These are phyloP conservation scores for Penicillium herquei DNA, from an alignment of 495 filamentous ascomycete species.

Conservation along the genomic window DNA sequence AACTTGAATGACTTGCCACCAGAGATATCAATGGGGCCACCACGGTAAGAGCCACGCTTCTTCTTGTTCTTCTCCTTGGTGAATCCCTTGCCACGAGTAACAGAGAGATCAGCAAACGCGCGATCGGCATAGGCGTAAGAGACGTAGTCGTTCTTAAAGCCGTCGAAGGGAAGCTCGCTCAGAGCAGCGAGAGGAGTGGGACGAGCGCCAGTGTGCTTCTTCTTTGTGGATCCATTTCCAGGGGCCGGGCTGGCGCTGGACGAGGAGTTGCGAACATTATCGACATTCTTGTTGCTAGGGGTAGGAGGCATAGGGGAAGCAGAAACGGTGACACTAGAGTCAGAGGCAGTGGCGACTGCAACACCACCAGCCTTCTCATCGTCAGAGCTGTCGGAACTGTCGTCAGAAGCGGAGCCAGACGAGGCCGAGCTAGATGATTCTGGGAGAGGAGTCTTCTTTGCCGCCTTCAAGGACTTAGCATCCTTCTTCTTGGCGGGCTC, in stretches of 20 bases:
- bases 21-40: slow-evolving; percentile 74
- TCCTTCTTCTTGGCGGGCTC: slow-evolving; percentile 27
- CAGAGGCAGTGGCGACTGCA: slow-evolving; percentile 16
- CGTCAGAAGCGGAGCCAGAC: slow-evolving; percentile 27
- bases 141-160: slow-evolving; percentile 69
- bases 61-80: slow-evolving; percentile 99
- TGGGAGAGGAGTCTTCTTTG: slow-evolving; percentile 53
- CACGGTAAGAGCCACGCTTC: slow-evolving; percentile 78
- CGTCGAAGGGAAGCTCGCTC: slow-evolving; percentile 44
- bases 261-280: slow-evolving; percentile 33
- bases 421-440: slow-evolving; percentile 38
- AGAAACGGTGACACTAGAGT: slow-evolving; percentile 33
- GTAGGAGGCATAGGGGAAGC: slow-evolving; percentile 27
- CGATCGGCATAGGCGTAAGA: slow-evolving; percentile 84
- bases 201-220: slow-evolving; percentile 49
- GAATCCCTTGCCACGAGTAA: slow-evolving; percentile 94
- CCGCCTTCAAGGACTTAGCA: slow-evolving; percentile 45
- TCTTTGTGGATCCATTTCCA: slow-evolving; percentile 43
- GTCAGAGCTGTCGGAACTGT: slow-evolving; percentile 25
- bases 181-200: slow-evolving; percentile 46
- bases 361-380: slow-evolving; percentile 22
- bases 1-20: slow-evolving; percentile 78
- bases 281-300: slow-evolving; percentile 17
- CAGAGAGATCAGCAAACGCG: slow-evolving; percentile 80
- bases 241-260: slow-evolving; percentile 45